These are phyloP conservation scores for Crataegus laevigata DNA, from an alignment of 306 rosid genomes.

Conservation along the genomic window DNA sequence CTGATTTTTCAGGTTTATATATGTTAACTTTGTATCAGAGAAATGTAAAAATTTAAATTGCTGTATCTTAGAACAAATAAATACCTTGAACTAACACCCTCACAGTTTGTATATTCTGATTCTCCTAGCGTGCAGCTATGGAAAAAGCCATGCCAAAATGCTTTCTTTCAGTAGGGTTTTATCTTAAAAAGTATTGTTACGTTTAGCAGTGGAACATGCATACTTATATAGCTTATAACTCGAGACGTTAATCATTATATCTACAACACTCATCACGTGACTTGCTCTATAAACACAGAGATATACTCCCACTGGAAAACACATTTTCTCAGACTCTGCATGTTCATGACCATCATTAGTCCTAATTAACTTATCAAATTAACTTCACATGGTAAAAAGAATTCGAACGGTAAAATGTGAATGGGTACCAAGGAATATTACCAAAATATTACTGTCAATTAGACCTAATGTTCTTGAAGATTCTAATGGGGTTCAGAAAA, in stretches of 20 bases:
- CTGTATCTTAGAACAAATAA: background rate
- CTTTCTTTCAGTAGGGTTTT: background rate
- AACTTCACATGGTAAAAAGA: background rate
- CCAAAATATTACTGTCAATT: background rate
- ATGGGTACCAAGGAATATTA: background rate
- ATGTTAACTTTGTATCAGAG: background rate
- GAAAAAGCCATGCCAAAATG: background rate
- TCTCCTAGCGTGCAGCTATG: background rate
- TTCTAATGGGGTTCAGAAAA: background rate
- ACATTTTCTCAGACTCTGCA: too few species aligned
- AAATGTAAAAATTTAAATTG: slow-evolving; percentile 3
- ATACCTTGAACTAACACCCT: background rate
- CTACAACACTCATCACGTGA: too few species aligned
- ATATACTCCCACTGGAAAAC: too few species aligned
- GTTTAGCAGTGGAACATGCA: too few species aligned
- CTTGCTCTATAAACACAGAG: too few species aligned
- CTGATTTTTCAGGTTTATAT: slow-evolving; percentile 16
- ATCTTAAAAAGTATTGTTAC: too few species aligned
- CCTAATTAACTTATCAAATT: too few species aligned
- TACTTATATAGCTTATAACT: too few species aligned
- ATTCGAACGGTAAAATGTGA: background rate
- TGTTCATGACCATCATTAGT: too few species aligned
- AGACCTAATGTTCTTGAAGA: background rate
- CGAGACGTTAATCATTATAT: too few species aligned
- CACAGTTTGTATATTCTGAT: background rate